Base-by-base conservation (phyloP, 2,329 filamentous ascomycete species). In the Helotiales sp. region DNA sequence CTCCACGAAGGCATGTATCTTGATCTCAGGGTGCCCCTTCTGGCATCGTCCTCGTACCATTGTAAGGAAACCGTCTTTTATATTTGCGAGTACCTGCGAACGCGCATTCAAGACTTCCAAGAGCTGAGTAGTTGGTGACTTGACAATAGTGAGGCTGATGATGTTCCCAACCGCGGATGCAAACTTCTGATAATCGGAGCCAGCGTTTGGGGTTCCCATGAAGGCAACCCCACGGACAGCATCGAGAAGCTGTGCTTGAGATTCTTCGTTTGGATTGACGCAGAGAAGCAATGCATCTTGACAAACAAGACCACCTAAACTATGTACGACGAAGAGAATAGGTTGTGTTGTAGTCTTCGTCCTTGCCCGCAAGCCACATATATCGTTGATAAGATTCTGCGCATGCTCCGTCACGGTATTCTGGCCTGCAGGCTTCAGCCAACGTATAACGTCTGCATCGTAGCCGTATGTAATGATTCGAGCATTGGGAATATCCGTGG, bases 401-500 rank as follows among this genome's bases (percentile, higher is more conserved):
- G 31, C 31, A 34, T 34, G 31, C 31, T 34, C 31, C 15, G 9
- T 34, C 31, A 34, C 31, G 31, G 31, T 34, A 34, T 34, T 34
- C 15, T 34, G 31, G 15, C 31, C 31, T 9, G 31, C 31, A 9
- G 31, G 31, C 15, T 34, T 15, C 31, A 34, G 15, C 31, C 31
- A 34, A 34, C 15, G 31, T 34, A 57, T 60, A 1, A 72, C 64
- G 48, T 67, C 57, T 52, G 70, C 68, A 56, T 73, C 66, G 52
- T 78, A 78, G 15, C 75, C 75, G 29, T 71, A 77, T 0, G 73
- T 74, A 19, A 77, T 67, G 4, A 77, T 65, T 13, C 74, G 71
- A 17, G 72, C 71, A 1, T 59, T 68, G 0, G 54, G 44, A 29
- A 76, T 57, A 52, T 67, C 64, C 0, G 44, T 19, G 1, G 73